Evolutionary conservation across 1,139 yeast species (phyloP), one percentile per base, ranked within the genome.

Genomic region (Taphrina sp.): DNA sequence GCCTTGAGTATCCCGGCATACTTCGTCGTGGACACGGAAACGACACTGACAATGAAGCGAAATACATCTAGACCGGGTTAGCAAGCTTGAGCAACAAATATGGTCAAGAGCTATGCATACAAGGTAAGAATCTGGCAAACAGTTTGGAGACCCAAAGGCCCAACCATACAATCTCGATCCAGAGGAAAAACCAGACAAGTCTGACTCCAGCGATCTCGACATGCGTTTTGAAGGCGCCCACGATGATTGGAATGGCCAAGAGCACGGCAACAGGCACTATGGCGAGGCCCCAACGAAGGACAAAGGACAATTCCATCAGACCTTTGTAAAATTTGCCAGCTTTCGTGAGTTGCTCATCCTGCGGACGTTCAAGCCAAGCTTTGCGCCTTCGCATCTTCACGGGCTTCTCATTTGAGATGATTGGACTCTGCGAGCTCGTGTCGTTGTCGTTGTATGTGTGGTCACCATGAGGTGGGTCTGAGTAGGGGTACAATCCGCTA

Each of bases 111-210:
- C n/a, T 22, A 37, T 5, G 28, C 45, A 26, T 26, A 41, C 47
- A 39, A 1, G 75, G 75, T 31, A 71, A 56, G 52, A 67, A 60
- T 56, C 66, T 71, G 12, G 74, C 70, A 17, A 70, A 60, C 3
- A 71, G 60, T 23, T 71, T 63, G 12, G 70, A 63, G n/a, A 71
- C 60, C 66, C 69, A 71, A 38, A 71, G 61, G 4, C 73, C 62
- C n/a, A 68, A 73, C 75, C 75, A 72, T 23, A 67, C 71, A 28
- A 72, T 67, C 58, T 72, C 75, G n/a, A 70, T 62, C 75, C 75
- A 72, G 42, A 72, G 70, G 56, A 72, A 72, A 19, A 72, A 59
- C 75, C 75, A 72, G 66, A 68, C 64, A 19, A 72, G 64, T 1
- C 70, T 64, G 16, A 70, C 67, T 17, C 66, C 62, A 29, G 74